Conservation (phyloP, 1,139 yeast genomes). For the Pichia sp. region DNA sequence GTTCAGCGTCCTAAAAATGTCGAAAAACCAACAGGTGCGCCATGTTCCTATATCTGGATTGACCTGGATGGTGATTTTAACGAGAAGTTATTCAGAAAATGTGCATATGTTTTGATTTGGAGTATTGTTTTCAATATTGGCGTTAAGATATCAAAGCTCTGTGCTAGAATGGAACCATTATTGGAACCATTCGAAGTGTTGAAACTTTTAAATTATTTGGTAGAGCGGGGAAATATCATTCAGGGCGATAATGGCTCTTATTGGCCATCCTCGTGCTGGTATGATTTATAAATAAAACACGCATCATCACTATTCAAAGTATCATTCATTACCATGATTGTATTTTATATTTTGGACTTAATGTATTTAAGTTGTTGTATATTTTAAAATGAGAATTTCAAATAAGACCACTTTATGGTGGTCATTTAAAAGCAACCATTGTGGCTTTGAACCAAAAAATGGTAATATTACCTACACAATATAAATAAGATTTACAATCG, state of each 20-base stretch:
- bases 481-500: too few species aligned
- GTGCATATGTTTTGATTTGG: conserved; percentile 40
- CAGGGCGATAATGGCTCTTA: conserved; percentile 37
- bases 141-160: conserved; percentile 31
- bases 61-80: conserved; percentile 57
- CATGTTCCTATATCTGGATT: conserved; percentile 70
- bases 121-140: conserved; percentile 66
- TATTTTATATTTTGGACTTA: too few species aligned
- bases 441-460: too few species aligned
- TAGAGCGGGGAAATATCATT: conserved; percentile 32
- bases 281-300: conserved; percentile 8
- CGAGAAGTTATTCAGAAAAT: conserved; percentile 47
- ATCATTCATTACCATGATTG: too few species aligned
- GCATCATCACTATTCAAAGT: neutral
- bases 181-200: conserved; percentile 43
- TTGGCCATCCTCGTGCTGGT: conserved; percentile 50
- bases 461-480: too few species aligned
- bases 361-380: too few species aligned
- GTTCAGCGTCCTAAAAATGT: conserved; percentile 8
- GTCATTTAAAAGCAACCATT: too few species aligned
- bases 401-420: too few species aligned
- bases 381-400: too few species aligned
- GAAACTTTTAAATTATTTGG: conserved; percentile 52
- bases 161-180: conserved; percentile 31
- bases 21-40: conserved; percentile 48